Conservation (phyloP, 2,329 filamentous ascomycete genomes). For the Botrytis elliptica region DNA sequence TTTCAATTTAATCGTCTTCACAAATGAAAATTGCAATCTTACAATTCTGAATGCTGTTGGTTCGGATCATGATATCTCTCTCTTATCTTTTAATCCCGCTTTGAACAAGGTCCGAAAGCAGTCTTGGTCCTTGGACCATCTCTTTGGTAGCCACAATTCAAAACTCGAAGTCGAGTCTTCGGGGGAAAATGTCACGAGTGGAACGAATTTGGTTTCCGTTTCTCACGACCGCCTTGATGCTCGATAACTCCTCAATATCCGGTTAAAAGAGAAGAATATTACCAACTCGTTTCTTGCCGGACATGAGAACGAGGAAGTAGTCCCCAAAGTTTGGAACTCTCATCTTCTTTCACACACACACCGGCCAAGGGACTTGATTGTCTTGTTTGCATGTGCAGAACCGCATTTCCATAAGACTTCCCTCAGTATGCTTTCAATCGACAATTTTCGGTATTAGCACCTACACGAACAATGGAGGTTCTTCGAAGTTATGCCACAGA, state of each 20-base stretch:
- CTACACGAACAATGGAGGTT: constrained; percentile 29
- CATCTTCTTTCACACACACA: background rate
- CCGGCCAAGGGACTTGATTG: background rate
- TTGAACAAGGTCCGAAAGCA: background rate
- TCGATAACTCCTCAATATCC: background rate
- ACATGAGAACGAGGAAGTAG: background rate
- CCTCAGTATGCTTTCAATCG: background rate
- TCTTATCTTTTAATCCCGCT: background rate
- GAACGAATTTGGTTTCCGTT: background rate
- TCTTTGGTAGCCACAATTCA: background rate
- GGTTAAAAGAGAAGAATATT: background rate
- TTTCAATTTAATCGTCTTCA: background rate
- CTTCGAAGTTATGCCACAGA: constrained; percentile 29
- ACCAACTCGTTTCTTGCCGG: background rate
- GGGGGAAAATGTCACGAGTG: background rate
- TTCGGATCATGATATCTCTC: background rate
- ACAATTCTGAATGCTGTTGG: background rate
- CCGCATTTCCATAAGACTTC: background rate
- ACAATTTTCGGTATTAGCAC: background rate
- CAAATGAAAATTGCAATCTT: background rate
- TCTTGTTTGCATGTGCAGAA: background rate
- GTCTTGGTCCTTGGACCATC: background rate
- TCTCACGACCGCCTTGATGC: background rate
- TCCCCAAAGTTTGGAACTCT: background rate
- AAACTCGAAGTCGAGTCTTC: constrained; percentile 6